Percentiles rank a stretch among this genome's conserved stretches.
These are phyloP conservation scores for Coprinellus micaceus DNA, from an alignment of 768 basidiomycete genomes.

Conservation along the genomic window DNA sequence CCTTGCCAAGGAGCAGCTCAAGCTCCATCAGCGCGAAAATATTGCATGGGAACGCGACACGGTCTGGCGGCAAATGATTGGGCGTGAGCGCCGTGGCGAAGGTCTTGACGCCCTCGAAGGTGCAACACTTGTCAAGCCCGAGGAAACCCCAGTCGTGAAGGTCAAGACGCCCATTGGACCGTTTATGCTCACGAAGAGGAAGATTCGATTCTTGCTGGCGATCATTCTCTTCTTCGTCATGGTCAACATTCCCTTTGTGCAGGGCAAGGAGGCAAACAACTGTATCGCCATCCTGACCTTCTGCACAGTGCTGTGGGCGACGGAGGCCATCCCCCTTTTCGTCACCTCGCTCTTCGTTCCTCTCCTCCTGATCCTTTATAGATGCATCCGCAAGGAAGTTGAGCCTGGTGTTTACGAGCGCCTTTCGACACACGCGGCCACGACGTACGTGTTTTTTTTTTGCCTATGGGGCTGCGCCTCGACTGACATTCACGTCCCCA, in stretches of 20 bases:
- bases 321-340: conserved; percentile 97
- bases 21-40: conserved; percentile 84
- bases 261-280: conserved; percentile 70
- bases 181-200: conserved; percentile 62
- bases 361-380: conserved; percentile 78
- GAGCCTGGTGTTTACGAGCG: conserved; percentile 31
- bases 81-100: conserved; percentile 70
- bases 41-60: conserved; percentile 98
- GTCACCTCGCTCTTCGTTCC: conserved; percentile 94
- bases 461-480: too few relatives aligned
- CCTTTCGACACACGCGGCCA: conserved; percentile 64
- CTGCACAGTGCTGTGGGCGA: conserved; percentile 93
- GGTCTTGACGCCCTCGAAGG: conserved; percentile 32
- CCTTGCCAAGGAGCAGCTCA: conserved; percentile 76
- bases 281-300: conserved; percentile 89
- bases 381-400: conserved; percentile 65
- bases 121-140: conserved; percentile 41
- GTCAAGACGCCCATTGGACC: conserved; percentile 65
- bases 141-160: conserved; percentile 45
- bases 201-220: conserved; percentile 56
- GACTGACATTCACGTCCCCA: too few relatives aligned
- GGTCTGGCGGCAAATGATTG: conserved; percentile 95
- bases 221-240: conserved; percentile 55
- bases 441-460: conserved; percentile 55
- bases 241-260: conserved; percentile 57